phyloP scores from a whole-genome alignment of 345 rosid genomes.

The Sonneratia caseolaris region DNA sequence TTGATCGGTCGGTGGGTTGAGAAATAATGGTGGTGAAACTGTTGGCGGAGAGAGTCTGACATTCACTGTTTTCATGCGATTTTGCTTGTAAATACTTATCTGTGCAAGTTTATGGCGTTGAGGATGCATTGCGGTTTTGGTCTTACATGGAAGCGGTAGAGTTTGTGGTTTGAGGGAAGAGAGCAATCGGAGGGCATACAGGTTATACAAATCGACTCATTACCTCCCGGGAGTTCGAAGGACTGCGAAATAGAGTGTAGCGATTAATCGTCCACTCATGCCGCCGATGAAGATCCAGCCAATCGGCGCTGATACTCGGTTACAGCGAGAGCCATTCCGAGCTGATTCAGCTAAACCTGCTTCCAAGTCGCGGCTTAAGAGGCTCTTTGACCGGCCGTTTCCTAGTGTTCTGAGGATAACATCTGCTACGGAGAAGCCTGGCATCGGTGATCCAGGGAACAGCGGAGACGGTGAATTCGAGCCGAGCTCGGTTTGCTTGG shows the following conservation, averaged over 20 bases:
- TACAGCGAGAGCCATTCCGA: not conserved
- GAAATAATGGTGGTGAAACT: not conserved
- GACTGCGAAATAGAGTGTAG: not conserved
- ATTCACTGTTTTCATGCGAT: not conserved
- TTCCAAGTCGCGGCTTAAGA: conserved; percentile 13
- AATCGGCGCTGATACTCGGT: not conserved
- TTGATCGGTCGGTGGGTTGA: not conserved
- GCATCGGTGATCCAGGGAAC: too few species aligned
- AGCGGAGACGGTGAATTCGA: conserved; percentile 18
- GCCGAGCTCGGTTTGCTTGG: conserved; percentile 35
- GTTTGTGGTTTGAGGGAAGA: not conserved
- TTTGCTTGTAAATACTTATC: too few species aligned
- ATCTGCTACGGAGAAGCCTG: conserved; percentile 8
- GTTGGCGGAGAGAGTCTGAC: not conserved
- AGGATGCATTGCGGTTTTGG: not conserved
- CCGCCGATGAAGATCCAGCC: conserved; percentile 8
- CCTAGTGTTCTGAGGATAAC: conserved; percentile 12
- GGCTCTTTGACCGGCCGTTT: conserved; percentile 18
- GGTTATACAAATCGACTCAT: too few species aligned
- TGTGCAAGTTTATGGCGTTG: too few species aligned
- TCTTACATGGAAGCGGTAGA: not conserved
- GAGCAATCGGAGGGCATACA: too few species aligned
- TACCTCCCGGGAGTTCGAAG: not conserved
- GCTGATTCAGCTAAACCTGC: conserved; percentile 8
- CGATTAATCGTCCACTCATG: not conserved